Evolutionary conservation across 495 filamentous ascomycete genomes (phyloP).

Genomic region (Xylaria grammica): DNA sequence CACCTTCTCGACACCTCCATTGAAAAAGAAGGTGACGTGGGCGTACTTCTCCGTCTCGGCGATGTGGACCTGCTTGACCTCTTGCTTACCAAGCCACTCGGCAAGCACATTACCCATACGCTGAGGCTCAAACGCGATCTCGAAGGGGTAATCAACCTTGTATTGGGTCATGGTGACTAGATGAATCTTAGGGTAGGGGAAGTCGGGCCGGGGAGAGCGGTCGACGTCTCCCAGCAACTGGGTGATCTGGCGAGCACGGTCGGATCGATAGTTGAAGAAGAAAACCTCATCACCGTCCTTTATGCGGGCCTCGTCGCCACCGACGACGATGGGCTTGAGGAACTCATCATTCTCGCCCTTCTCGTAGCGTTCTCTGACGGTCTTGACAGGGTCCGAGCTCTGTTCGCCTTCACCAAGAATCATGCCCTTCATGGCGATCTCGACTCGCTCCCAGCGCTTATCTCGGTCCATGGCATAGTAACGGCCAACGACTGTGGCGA

Average conservation of each 20-base stretch:
- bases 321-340: constrained; percentile 95
- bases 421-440: constrained; percentile 86
- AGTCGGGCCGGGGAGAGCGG: constrained; percentile 85
- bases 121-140: constrained; percentile 92
- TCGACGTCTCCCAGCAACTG: constrained; percentile 92
- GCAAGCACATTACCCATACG: constrained; percentile 95
- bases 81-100: constrained; percentile 90
- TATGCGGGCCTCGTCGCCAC: constrained; percentile 80
- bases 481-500: constrained; percentile 92
- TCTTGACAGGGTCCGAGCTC: constrained; percentile 80
- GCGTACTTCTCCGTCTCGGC: constrained; percentile 99
- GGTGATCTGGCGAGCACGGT: constrained; percentile 95
- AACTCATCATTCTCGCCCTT: constrained; percentile 95
- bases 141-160: constrained; percentile 93
- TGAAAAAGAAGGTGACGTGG: constrained; percentile 99
- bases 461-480: constrained; percentile 99
- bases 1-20: constrained; percentile 96
- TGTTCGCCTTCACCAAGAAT: constrained; percentile 84
- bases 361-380: constrained; percentile 84
- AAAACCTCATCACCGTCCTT: constrained; percentile 93
- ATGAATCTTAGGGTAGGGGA: constrained; percentile 91
- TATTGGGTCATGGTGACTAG: constrained; percentile 99
- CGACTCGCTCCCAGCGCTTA: constrained; percentile 96
- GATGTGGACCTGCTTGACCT: constrained; percentile 88
- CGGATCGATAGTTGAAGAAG: constrained; percentile 99